Percentiles rank a stretch among this genome's conserved stretches.
Conservation (phyloP, 768 basidiomycete species). For the Podaxis sp. region DNA sequence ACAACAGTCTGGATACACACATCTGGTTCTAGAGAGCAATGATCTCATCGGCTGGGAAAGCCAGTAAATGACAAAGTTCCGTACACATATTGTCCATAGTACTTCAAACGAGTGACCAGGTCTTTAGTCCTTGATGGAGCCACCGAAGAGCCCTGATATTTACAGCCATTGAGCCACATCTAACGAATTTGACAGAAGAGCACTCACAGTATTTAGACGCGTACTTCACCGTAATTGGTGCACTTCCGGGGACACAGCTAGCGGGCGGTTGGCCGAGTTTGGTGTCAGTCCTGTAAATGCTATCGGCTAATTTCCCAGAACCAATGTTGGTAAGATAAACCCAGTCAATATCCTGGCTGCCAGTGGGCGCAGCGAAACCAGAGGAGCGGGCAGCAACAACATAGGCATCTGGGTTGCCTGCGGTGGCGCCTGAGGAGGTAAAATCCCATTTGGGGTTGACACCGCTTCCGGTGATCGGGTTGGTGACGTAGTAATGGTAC, state of each 20-base stretch:
- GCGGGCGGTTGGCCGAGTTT: constrained; percentile 48
- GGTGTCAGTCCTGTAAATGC: constrained; percentile 47
- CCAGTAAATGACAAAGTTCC: not conserved
- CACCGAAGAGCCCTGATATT: constrained; percentile 3
- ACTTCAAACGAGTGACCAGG: not conserved
- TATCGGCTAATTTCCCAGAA: constrained; percentile 39
- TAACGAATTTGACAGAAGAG: not conserved
- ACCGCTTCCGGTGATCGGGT: constrained; percentile 35
- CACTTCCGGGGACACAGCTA: constrained; percentile 33
- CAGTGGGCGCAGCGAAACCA: constrained; percentile 27
- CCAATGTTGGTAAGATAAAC: constrained; percentile 34
- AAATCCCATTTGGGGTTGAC: constrained; percentile 49
- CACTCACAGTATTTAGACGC: constrained; percentile 46
- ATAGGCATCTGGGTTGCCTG: constrained; percentile 34
- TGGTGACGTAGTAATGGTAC: constrained; percentile 52
- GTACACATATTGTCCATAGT: not conserved
- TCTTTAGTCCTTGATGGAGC: not conserved
- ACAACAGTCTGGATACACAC: no score
- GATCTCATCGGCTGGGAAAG: not conserved
- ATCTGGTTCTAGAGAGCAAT: not conserved
- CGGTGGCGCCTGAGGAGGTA: constrained; percentile 29
- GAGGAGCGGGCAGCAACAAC: constrained; percentile 36
- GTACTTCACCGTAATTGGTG: constrained; percentile 45
- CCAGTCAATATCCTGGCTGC: constrained; percentile 45
- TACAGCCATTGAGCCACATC: not conserved